Percentiles rank a stretch among this genome's conserved stretches.
phyloP scores from a whole-genome alignment of 179 eudicot genomes.

The Patellifolia procumbens region DNA sequence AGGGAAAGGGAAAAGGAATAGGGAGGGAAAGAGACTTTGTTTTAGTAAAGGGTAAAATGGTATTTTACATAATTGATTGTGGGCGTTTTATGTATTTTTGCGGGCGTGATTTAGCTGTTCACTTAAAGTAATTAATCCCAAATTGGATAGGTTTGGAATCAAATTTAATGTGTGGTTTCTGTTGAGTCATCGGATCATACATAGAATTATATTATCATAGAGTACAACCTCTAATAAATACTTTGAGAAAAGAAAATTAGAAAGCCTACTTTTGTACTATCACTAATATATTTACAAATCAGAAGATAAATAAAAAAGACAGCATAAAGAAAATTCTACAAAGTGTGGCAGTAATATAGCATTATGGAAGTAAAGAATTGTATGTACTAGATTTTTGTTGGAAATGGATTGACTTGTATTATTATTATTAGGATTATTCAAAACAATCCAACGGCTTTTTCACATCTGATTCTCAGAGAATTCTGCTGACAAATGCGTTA shows the following conservation, averaged over 20 bases:
- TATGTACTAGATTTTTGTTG: conserved; percentile 7
- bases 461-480: conserved; percentile 23
- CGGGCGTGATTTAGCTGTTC: no score
- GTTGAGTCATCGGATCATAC: background rate
- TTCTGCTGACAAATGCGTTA: conserved; percentile 29
- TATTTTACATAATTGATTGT: no score
- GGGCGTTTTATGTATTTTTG: no score
- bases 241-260: background rate
- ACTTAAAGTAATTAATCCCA: background rate
- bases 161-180: background rate
- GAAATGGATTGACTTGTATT: background rate
- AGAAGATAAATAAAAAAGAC: background rate
- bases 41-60: no score
- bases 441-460: conserved; percentile 22
- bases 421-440: background rate
- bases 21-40: no score
- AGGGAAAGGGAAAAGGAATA: no score
- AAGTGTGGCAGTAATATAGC: background rate
- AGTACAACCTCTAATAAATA: background rate
- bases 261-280: conserved; percentile 9
- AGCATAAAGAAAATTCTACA: conserved; percentile 4
- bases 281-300: background rate
- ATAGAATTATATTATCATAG: background rate
- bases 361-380: background rate
- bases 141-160: background rate